Evolutionary conservation across 2,329 filamentous ascomycete genomes (phyloP).

Genomic region (Ophiocordyceps sinensis): DNA sequence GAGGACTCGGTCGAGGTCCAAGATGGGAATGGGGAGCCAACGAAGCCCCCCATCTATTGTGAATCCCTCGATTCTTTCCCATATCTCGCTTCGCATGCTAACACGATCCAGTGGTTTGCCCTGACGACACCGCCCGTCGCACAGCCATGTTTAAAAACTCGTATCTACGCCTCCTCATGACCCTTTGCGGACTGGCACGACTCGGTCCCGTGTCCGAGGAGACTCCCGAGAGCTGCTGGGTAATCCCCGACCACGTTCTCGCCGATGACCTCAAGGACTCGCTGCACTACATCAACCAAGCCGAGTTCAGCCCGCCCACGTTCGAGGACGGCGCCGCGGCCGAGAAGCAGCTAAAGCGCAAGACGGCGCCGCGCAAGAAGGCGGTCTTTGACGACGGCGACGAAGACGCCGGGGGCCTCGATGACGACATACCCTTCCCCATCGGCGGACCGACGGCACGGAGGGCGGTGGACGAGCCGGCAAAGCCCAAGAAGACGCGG

Average conservation of each 20-base stretch:
- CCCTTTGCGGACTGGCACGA: constrained; percentile 54
- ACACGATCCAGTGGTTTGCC: constrained; percentile 36
- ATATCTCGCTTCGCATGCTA: constrained; percentile 10
- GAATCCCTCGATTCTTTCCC: constrained; percentile 6
- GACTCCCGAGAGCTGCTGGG: constrained; percentile 63
- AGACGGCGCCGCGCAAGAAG: constrained; percentile 38
- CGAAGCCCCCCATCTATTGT: constrained; percentile 18
- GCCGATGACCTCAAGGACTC: constrained; percentile 53
- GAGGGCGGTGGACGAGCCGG: constrained; percentile 38
- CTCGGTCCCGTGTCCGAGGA: constrained; percentile 44
- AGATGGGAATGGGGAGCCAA: constrained; percentile 13
- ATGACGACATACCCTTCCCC: constrained; percentile 51
- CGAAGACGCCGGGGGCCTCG: constrained; percentile 34
- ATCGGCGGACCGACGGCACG: constrained; percentile 48
- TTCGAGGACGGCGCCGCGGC: constrained; percentile 65
- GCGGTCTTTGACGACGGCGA: constrained; percentile 60
- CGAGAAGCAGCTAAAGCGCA: constrained; percentile 66
- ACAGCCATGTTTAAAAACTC: constrained; percentile 79
- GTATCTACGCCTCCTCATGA: constrained; percentile 74
- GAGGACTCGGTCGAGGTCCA: constrained; percentile 19
- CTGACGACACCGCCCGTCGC: constrained; percentile 51
- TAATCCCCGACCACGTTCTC: constrained; percentile 52
- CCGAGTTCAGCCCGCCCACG: constrained; percentile 62
- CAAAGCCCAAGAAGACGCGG: constrained; percentile 32
- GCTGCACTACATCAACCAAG: constrained; percentile 59